These are phyloP conservation scores for Ustulina deusta DNA, from an alignment of 2,329 filamentous ascomycete species.

Conservation along the genomic window DNA sequence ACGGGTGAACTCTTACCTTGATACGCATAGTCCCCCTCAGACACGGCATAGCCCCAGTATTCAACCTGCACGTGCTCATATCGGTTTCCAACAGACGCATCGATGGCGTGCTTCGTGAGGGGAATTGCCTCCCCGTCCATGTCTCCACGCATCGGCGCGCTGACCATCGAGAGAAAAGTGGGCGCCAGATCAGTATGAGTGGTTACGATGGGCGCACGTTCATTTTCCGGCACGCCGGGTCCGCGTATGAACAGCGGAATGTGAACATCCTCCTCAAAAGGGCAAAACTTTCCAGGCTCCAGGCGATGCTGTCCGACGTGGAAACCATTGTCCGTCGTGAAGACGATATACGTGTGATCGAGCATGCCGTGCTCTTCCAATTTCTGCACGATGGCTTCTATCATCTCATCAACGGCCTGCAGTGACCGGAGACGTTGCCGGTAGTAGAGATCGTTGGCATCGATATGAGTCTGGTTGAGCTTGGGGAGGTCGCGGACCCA, in stretches of 20 bases:
- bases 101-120: constrained; percentile 19
- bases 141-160: constrained; percentile 49
- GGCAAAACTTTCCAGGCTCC: constrained; percentile 68
- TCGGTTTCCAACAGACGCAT: constrained; percentile 42
- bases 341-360: constrained; percentile 68
- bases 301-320: constrained; percentile 70
- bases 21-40: constrained; percentile 46
- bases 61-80: constrained; percentile 64
- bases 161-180: constrained; percentile 64
- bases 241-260: constrained; percentile 68
- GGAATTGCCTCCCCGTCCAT: constrained; percentile 67
- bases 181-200: constrained; percentile 74
- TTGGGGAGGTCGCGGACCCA: constrained; percentile 57
- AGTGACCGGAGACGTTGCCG: constrained; percentile 63
- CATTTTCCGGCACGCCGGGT: constrained; percentile 60
- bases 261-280: constrained; percentile 69
- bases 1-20: constrained; percentile 15
- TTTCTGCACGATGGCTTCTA: constrained; percentile 59
- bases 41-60: constrained; percentile 56
- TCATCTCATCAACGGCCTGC: constrained; percentile 67
- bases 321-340: constrained; percentile 70
- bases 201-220: constrained; percentile 57
- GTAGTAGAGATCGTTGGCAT: constrained; percentile 61
- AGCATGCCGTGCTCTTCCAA: constrained; percentile 55
- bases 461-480: constrained; percentile 56